Evolutionary conservation across 805 yeast species (phyloP), one percentile per base, ranked within the genome.

Genomic region (Saturnispora quitensis): DNA sequence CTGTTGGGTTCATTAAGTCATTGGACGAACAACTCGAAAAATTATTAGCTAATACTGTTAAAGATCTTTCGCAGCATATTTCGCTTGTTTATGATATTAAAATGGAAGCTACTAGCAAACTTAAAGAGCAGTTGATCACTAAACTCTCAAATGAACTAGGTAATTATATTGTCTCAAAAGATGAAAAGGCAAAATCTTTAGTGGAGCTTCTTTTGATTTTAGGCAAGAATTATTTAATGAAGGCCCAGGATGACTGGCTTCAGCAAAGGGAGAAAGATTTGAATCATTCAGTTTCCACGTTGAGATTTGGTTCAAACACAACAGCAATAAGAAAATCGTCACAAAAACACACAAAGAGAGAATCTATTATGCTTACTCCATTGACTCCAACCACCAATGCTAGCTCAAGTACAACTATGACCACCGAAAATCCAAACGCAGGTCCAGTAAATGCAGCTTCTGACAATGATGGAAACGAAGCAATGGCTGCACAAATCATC

Each of bases 1-100:
- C 78, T 4, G 77, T 75, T 18, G 70, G 66, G 2, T 58, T 62
- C 27, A 52, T 64, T 10, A 59, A 56, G 9, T 55, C 63, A 22
- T 52, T 62, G 15, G 53, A 54, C 7, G 64, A 61, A 15, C 60
- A 57, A 40, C 51, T 66, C 9, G 50, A 50, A 33, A 40, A 50
- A 27, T 43, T 56, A 28, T 42, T 52, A 47, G 51, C 53, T 49
- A 48, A 40, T 43, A 48, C 47, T 59, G 62, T 50, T 50, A 47
- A 48, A 38, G 42, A 62, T 54, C 47, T 57, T 56, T 40, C 62
- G 55, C 55, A 53, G 17, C 56, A 58, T 7, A 36, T 58, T 10
- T 51, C 50, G 22, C 43, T 57, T 22, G 33, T 52, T 6, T 48
- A 53, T 47, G 50, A 55, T 18, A 15, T 58, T 15, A 58, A 55